phyloP scores from a whole-genome alignment of 768 basidiomycete genomes.

The Boletus tomentosulus region DNA sequence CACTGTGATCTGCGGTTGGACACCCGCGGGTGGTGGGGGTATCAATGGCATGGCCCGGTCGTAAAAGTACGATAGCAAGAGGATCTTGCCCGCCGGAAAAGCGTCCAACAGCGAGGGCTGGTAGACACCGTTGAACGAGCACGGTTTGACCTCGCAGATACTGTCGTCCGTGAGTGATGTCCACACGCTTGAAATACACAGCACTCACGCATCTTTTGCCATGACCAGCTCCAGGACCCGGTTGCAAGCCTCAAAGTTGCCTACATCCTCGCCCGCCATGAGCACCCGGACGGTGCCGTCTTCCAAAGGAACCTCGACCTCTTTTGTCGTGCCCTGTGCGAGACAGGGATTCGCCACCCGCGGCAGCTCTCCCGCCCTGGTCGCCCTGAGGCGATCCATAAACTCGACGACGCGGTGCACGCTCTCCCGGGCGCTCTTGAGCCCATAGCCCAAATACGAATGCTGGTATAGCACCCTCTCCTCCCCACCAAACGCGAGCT shows the following conservation, averaged over 20 bases:
- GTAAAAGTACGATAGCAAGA: slow-evolving; percentile 97
- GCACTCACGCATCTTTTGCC: slow-evolving; percentile 90
- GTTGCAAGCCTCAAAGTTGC: slow-evolving; percentile 83
- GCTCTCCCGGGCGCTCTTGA: slow-evolving; percentile 81
- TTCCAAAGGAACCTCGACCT: slow-evolving; percentile 58
- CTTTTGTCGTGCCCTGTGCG: slow-evolving; percentile 55
- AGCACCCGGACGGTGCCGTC: slow-evolving; percentile 56
- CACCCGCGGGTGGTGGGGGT: slow-evolving; percentile 21
- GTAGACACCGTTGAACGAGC: slow-evolving; percentile 96
- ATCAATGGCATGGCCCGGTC: slow-evolving; percentile 86
- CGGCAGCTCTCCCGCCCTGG: slow-evolving; percentile 1
- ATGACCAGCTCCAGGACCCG: slow-evolving; percentile 82
- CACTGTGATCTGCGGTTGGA: slow-evolving; percentile 40
- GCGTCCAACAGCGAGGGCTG: slow-evolving; percentile 89
- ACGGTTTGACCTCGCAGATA: slow-evolving; percentile 87
- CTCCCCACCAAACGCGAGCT: slow-evolving; percentile 67
- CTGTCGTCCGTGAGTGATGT: slow-evolving; percentile 32
- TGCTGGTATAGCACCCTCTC: slow-evolving; percentile 88
- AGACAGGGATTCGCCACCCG: slow-evolving; percentile 72
- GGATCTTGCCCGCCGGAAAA: slow-evolving; percentile 79
- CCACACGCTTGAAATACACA: neutral
- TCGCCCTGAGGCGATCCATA: slow-evolving; percentile 48
- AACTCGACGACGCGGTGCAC: slow-evolving; percentile 92
- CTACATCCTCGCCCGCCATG: slow-evolving; percentile 82
- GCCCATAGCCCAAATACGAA: slow-evolving; percentile 94